Evolutionary conservation across 2,329 filamentous ascomycete genomes (phyloP).

Genomic region (Fusarium sp.): DNA sequence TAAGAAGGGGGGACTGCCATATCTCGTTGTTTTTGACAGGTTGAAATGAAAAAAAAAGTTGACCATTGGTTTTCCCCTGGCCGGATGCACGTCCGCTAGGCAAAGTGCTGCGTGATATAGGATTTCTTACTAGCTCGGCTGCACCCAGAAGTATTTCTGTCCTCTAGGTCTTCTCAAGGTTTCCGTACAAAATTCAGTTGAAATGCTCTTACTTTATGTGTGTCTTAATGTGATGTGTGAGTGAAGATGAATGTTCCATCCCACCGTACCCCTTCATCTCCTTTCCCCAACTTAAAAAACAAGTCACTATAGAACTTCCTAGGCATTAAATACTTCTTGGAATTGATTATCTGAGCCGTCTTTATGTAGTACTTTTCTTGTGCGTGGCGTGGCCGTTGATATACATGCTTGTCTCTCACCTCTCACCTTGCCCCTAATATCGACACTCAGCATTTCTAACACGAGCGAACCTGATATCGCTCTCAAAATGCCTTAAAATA

Average conservation of each 20-base stretch:
- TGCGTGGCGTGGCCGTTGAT: neutral
- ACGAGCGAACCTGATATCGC: no score
- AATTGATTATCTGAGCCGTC: neutral
- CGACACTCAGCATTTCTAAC: neutral
- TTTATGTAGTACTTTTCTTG: neutral
- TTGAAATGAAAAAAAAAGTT: slow-evolving; percentile 51
- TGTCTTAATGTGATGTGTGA: slow-evolving; percentile 5
- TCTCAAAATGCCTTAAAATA: rapidly evolving
- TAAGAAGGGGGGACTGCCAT: slow-evolving; percentile 41
- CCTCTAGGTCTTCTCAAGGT: slow-evolving; percentile 53
- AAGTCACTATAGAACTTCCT: neutral
- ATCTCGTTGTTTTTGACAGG: slow-evolving; percentile 54
- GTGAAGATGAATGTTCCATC: neutral
- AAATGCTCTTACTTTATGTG: slow-evolving; percentile 44
- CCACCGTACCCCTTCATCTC: no score
- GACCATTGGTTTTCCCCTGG: slow-evolving; percentile 51
- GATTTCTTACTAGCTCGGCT: slow-evolving; percentile 47
- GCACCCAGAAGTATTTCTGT: slow-evolving; percentile 49
- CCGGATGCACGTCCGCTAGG: slow-evolving; percentile 40
- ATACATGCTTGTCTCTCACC: neutral
- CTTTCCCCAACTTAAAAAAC: neutral
- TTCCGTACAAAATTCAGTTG: slow-evolving; percentile 53
- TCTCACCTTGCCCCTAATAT: neutral
- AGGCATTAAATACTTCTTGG: neutral
- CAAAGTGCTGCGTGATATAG: slow-evolving; percentile 39